Conservation (phyloP, 2,329 filamentous ascomycete species). For the Raffaelea albimanens region DNA sequence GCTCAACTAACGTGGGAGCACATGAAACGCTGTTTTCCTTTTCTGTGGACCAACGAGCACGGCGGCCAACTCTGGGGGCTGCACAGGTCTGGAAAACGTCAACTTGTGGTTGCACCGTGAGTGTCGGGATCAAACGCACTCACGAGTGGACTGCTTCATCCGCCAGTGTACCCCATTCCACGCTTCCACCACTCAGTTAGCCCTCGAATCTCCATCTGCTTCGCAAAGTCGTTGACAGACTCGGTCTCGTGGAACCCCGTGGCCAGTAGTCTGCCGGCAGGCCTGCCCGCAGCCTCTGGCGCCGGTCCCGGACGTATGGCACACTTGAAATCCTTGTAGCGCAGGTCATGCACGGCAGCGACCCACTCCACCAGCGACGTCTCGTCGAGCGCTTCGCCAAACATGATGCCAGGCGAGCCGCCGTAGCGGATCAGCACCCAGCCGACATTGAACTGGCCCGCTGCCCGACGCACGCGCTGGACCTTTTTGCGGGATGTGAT, state of each 20-base stretch:
- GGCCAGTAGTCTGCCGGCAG: not conserved
- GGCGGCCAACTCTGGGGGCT: no score
- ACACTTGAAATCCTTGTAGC: conserved; percentile 67
- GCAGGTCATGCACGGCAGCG: conserved; percentile 49
- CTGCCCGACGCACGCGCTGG: conserved; percentile 50
- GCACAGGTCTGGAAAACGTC: no score
- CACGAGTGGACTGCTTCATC: no score
- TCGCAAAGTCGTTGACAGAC: conserved; percentile 55
- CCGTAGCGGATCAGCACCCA: conserved; percentile 59
- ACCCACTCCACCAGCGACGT: conserved; percentile 54
- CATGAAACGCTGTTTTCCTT: no score
- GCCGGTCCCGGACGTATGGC: conserved; percentile 34
- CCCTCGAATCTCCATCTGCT: conserved; percentile 49
- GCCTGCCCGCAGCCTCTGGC: no score
- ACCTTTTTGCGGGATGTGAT: conserved; percentile 72
- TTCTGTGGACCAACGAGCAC: no score
- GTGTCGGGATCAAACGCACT: no score
- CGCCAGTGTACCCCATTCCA: conserved; percentile 57
- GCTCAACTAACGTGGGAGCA: no score
- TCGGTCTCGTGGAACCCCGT: conserved; percentile 45
- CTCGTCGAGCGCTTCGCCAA: conserved; percentile 53
- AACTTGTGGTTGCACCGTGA: no score
- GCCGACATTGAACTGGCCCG: conserved; percentile 48
- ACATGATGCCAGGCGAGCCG: conserved; percentile 68
- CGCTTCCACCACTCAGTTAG: conserved; percentile 57